Base-by-base conservation (phyloP, 805 yeast species). In the Aciculoconidium aculeatum region DNA sequence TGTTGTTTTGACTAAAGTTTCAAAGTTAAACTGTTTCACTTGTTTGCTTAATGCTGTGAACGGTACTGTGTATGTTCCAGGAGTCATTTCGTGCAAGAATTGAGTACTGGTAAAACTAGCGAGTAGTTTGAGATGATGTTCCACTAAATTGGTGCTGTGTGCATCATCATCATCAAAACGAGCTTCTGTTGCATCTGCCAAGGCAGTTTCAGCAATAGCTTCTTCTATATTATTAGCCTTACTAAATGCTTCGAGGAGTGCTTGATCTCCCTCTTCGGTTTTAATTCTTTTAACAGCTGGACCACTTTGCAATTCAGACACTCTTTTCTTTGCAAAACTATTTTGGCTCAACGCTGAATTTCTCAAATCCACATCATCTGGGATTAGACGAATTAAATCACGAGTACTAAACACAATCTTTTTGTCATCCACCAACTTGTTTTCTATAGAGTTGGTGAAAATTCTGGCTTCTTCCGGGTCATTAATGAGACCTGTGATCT, bases 51-150 rank as follows among this genome's bases (percentile, higher is more conserved):
- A 43, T 19, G 67, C 62, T 2, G 72, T 59, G 50, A 66, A 79
- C 25, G 92, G 92, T 11, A 82, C 69, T 37, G 74, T 72, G 46
- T 65, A 83, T 1, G 41, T 39, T 72, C 80, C 61, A 63, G 75
- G 58, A 61, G 63, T 42, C 69, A 53, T 40, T 52, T 76, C 80
- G 36, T 61, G 53, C 27, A 90, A 48, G 41, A 90, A 86, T 17
- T 80, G 78, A 2, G 75, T 36, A 17, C 47, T 55, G 2, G 70
- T 38, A 10, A 73, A 66, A 1, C 65, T 57, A 1, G 81, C 58
- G 18, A 90, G 63, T 7, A 88, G 60, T 45, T 75, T 77, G 41
- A 90, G 58, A 53, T 92, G 97, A 28, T 75, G 69, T 29, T 66
- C 74, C 7, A 81, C 59, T 7, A 66, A 40, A n/a, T 23, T 30